phyloP scores from a whole-genome alignment of 495 filamentous ascomycete genomes.

The Penicillium egyptiacum region DNA sequence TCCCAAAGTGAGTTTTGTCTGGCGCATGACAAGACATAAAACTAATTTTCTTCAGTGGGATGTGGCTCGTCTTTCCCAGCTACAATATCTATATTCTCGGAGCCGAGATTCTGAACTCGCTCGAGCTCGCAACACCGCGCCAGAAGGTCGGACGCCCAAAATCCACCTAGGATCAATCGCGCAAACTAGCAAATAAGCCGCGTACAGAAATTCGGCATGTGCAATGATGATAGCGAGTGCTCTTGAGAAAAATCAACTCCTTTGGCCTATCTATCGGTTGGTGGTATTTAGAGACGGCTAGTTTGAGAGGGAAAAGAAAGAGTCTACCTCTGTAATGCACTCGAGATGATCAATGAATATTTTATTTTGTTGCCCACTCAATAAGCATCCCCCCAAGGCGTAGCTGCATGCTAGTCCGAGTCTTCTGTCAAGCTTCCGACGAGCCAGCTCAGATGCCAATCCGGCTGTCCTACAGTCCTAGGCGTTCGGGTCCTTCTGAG shows the following conservation, averaged over 20 bases:
- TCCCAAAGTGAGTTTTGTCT: conserved; percentile 69
- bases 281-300: neutral
- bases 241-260: neutral
- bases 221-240: neutral
- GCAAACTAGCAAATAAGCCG: neutral
- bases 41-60: conserved; percentile 54
- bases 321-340: neutral
- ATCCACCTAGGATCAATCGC: conserved; percentile 22
- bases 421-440: conserved; percentile 4
- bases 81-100: conserved; percentile 72
- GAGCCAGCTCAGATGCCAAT: conserved; percentile 7
- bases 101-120: conserved; percentile 65
- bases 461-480: conserved; percentile 16
- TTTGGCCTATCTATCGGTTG: neutral
- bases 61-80: conserved; percentile 72
- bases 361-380: neutral
- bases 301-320: neutral
- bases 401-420: neutral
- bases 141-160: conserved; percentile 37
- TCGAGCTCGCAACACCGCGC: conserved; percentile 52
- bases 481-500: neutral
- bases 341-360: neutral
- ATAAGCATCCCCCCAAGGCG: neutral
- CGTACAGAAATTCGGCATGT: neutral
- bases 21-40: neutral